Conservation (phyloP, 1,284 basidiomycete species). For the Coniferiporia weirii region DNA sequence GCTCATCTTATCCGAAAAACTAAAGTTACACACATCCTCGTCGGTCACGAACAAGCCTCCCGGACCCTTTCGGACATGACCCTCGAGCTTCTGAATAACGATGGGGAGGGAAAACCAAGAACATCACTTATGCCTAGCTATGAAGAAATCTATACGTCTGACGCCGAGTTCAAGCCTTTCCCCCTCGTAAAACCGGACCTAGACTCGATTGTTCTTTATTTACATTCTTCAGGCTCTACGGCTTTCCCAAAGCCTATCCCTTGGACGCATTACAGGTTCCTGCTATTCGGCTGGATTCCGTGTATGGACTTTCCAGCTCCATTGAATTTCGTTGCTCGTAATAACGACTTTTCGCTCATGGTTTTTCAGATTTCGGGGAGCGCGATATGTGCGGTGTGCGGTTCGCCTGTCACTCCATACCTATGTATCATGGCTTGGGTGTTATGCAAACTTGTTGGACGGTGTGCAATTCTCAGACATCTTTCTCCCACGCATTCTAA, state of each 20-base stretch:
- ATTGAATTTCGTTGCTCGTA: not conserved
- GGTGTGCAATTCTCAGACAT: constrained; percentile 11
- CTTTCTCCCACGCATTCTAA: not conserved
- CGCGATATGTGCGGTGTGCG: constrained; percentile 19
- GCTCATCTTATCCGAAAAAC: constrained; percentile 25
- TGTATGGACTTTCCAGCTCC: constrained; percentile 10
- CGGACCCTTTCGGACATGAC: not conserved
- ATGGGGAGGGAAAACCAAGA: not conserved
- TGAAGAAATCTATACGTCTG: not conserved
- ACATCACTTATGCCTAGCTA: constrained; percentile 6
- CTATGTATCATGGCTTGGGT: constrained; percentile 24
- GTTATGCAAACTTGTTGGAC: constrained; percentile 17
- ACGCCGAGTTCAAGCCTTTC: not conserved
- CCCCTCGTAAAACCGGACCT: not conserved
- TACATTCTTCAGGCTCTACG: constrained; percentile 35
- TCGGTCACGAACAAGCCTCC: constrained; percentile 2
- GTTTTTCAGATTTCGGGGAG: constrained; percentile 22
- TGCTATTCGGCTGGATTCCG: constrained; percentile 18
- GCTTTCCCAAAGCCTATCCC: constrained; percentile 28
- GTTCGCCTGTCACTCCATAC: constrained; percentile 21
- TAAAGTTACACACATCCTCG: not conserved
- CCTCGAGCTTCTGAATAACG: constrained; percentile 1
- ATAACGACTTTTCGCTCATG: not conserved
- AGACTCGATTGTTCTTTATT: constrained; percentile 21
- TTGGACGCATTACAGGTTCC: constrained; percentile 20